Base-by-base conservation (phyloP, 371 early-diverging fungal genomes). In the Funneliformis caledonium region DNA sequence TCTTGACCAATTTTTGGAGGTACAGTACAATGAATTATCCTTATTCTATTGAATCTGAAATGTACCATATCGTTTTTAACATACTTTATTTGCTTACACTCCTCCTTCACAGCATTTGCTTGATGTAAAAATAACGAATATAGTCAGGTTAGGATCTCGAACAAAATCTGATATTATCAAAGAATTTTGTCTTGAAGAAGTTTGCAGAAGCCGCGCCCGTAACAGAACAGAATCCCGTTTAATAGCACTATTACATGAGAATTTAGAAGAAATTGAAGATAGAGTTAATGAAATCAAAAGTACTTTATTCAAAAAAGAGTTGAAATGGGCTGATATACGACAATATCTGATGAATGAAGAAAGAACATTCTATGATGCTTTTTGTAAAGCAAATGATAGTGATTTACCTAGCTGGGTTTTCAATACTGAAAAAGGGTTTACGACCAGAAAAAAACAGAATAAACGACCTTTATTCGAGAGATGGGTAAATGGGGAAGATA, bases 1-100 rank as follows among this genome's bases (percentile, higher is more conserved):
- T 0, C 80, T 91, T 47, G 91, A 91, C 65, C 88, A 88, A 80
- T 91, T 91, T 65, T 47, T 87, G 22, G 84, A 86, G 45, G 69
- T 37, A 31, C 1, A 9, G 5, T 22, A 65, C 11, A 31, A 31
- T 31, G 22, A 65, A 31, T 6, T 65, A 31, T 9, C 19, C 19
- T 56, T 56, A 14, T 19, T 1, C 2, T 56, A 56, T 14, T 56
- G 11, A 56, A 14, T 56, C 11, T 56, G 59, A 56, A 37, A 37
- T 2, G 1, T 37, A 2, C 37, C 37, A 37, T 37, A 37, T 37
- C 37, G 1, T 3, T 37, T 37, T 37, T 37, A 2, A 37, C 37
- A 37, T 37, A 37, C 1, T 37, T 37, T 3, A 37, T 37, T 37
- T 37, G 3, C 37, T 37, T 2, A 37, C 37, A 14, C 14, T n/a